phyloP scores from a whole-genome alignment of 2,329 filamentous ascomycete genomes.

The Byssoonygena ceratinophila region DNA sequence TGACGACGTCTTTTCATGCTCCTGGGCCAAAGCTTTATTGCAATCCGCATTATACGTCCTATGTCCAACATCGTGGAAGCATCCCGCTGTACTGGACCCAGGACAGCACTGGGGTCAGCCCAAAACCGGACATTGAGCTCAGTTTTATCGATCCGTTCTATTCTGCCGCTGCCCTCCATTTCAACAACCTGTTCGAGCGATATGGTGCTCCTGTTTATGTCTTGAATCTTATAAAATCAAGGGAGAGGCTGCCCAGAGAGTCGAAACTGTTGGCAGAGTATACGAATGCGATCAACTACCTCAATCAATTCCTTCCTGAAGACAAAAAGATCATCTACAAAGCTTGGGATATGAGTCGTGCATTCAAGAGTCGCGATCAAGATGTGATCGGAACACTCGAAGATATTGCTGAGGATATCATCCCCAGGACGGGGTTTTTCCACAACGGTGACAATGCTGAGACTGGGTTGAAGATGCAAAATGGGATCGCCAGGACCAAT shows the following conservation, averaged over 20 bases:
- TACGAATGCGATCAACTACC: constrained; percentile 74
- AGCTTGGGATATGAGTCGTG: constrained; percentile 96
- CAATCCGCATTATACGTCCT: constrained; percentile 87
- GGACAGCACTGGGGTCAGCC: constrained; percentile 86
- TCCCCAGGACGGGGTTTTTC: constrained; percentile 83
- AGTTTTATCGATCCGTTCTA: constrained; percentile 97
- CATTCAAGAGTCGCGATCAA: constrained; percentile 80
- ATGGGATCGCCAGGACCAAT: constrained; percentile 87
- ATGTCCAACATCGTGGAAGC: constrained; percentile 90
- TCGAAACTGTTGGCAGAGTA: constrained; percentile 84
- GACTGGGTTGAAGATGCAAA: constrained; percentile 62
- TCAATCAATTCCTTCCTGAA: constrained; percentile 82
- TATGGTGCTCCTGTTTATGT: constrained; percentile 90
- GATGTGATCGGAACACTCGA: constrained; percentile 92
- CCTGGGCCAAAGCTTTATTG: constrained; percentile 76
- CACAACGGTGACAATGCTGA: constrained; percentile 71
- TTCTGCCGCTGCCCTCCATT: constrained; percentile 81
- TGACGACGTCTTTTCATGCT: constrained; percentile 91
- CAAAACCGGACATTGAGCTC: constrained; percentile 90
- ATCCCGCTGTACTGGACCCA: constrained; percentile 97
- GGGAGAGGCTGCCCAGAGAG: constrained; percentile 80
- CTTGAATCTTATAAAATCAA: constrained; percentile 79
- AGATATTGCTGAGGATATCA: constrained; percentile 74
- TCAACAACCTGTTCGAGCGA: constrained; percentile 84
- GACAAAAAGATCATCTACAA: constrained; percentile 85